Conservation (phyloP, 2,329 filamentous ascomycete genomes). For the Thermoascus crustaceus region DNA sequence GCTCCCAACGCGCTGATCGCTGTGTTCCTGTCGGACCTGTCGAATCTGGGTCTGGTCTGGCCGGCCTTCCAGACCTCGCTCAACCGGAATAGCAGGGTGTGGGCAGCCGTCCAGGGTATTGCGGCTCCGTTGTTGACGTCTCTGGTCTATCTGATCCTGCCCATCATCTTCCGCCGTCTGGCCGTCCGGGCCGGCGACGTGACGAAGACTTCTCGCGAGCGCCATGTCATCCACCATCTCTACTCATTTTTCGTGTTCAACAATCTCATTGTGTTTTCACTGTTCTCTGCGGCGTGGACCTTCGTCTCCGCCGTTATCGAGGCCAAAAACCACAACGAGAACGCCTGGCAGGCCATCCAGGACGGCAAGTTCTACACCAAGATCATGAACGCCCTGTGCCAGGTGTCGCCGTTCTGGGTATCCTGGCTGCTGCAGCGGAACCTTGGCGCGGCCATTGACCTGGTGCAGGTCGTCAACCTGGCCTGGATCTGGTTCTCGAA, state of each 20-base stretch:
- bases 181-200: constrained; percentile 76
- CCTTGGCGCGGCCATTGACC: constrained; percentile 82
- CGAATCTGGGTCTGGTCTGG: constrained; percentile 76
- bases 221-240: constrained; percentile 81
- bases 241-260: constrained; percentile 98
- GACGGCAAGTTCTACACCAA: constrained; percentile 54
- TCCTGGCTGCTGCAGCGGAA: constrained; percentile 90
- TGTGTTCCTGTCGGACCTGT: constrained; percentile 81
- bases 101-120: constrained; percentile 89
- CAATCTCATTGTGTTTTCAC: constrained; percentile 86
- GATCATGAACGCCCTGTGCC: constrained; percentile 67
- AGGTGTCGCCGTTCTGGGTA: constrained; percentile 85
- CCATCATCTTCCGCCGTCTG: constrained; percentile 82
- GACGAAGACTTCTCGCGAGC: constrained; percentile 85
- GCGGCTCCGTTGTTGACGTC: constrained; percentile 80
- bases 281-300: constrained; percentile 75
- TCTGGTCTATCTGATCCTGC: constrained; percentile 75
- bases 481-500: constrained; percentile 77
- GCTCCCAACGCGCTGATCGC: constrained; percentile 90
- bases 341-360: constrained; percentile 62
- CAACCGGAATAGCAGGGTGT: constrained; percentile 55
- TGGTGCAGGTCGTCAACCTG: constrained; percentile 80
- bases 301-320: constrained; percentile 61
- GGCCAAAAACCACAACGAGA: constrained; percentile 46
- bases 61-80: constrained; percentile 60